Evolutionary conservation across 129 eudicot species (phyloP), one percentile per base, ranked within the genome.

Genomic region (Sambucus nigra): DNA sequence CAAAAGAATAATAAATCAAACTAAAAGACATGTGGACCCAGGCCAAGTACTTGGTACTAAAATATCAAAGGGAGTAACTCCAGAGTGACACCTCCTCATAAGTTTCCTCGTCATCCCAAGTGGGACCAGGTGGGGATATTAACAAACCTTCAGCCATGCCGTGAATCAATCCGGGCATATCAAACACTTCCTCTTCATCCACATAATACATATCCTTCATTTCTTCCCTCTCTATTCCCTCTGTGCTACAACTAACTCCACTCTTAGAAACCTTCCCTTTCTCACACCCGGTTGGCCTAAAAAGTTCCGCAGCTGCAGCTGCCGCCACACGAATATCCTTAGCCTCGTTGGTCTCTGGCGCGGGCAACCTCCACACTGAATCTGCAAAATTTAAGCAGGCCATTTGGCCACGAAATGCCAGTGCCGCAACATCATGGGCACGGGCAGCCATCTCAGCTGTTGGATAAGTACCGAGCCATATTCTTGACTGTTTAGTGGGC

Each of bases 381-480:
- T 85, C 95, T 0, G 95, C 86, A 45, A 85, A 85, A 53, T 85
- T 85, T 28, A 85, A 61, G 62, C 89, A 77, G 1, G 95, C 86
- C 0, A 9, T 4, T 47, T 27, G 59, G 12, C 95, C 95, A 41
- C 86, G 56, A n/a, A 85, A 59, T 7, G 95, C 91, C 65, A 85
- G 31, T 13, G 91, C 95, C 20, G 95, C 95, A 47, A 85, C 86
- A 46, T 85, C 95, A 51, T 85, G 83, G 7, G 95, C 95, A 4
- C 95, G 57, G 0, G 95, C 95, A 2, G 95, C 95, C 95, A 85
- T 85, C 75, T 85, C 95, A 12, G 83, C 74, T 7, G 86, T 85
- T 3, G 79, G 86, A 63, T 77, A 81, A 1, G 95, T 85, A 35
- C 95, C 95, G 3, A 85, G 86, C 95, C 95, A 85, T 27, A 85